Evolutionary conservation across 164 flowering plant species (phyloP), one percentile per base, ranked within the genome.

Genomic region (Platanus orientalis): DNA sequence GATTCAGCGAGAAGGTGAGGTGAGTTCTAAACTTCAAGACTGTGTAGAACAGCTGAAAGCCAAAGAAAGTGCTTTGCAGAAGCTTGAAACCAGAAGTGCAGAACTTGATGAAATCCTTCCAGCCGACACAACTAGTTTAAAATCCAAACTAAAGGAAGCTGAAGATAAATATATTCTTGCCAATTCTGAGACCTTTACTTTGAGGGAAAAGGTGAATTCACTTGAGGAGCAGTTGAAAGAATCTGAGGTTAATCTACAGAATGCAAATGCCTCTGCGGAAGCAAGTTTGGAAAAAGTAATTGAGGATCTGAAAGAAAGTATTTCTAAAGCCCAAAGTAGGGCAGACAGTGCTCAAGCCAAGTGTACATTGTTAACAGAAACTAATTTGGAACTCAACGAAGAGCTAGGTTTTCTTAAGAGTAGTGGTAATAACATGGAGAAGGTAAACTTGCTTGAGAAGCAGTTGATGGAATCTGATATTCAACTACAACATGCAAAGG

Each of bases 291-390:
- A 89, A 50, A 68, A 55, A 57, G 57, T 57, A 24, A 54, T 81
- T 21, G 71, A 74, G 34, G 76, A 75, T 51, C 63, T 82, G 55
- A 78, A 81, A 65, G 80, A 69, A 59, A 80, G 69, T 39, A 29
- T 76, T n/a, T 62, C 62, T 17, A 63, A 72, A 60, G 78, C 78
- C 7, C 88, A 84, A 63, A 74, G 61, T 48, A 73, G 79, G 56
- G 82, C 79, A 23, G 80, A 79, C 54, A 77, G 42, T 64, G 85
- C 83, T 34, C 91, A 87, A 68, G 67, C 73, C 30, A 78, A 75
- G 68, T 73, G 78, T 55, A 68, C 67, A 54, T 60, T 68, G 51
- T 72, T 91, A 58, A 57, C 64, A 39, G 84, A 81, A 39, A 60
- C 79, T 55, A 87, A 87, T 30, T 49, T 65, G 66, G 76, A 84